These are phyloP conservation scores for Ophiocordyceps camponoti-leonardi DNA, from an alignment of 2,329 filamentous ascomycete genomes.

Conservation along the genomic window DNA sequence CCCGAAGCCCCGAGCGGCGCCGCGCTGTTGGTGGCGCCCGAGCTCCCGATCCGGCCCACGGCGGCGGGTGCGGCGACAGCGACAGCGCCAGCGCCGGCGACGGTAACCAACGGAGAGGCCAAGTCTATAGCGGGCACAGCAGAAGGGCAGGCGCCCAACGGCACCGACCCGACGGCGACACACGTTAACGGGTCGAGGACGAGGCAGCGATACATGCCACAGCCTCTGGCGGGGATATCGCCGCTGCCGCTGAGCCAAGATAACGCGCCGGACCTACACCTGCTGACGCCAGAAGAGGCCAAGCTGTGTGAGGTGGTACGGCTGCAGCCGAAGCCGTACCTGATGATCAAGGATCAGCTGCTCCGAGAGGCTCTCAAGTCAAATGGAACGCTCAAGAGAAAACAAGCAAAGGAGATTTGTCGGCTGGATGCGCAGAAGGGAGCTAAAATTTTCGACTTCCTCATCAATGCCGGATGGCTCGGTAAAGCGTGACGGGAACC, in stretches of 20 bases:
- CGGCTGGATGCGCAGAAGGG: slow-evolving; percentile 72
- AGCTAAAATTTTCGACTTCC: slow-evolving; percentile 81
- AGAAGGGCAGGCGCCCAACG: slow-evolving; percentile 32
- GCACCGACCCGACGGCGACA: slow-evolving; percentile 19
- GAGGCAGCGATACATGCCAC: slow-evolving; percentile 34
- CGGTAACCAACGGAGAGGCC: slow-evolving; percentile 25
- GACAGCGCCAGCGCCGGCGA: slow-evolving; percentile 9
- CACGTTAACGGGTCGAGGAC: slow-evolving; percentile 15
- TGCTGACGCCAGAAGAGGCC: slow-evolving; percentile 68
- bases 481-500: slow-evolving; percentile 47
- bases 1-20: slow-evolving; percentile 60
- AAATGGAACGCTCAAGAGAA: slow-evolving; percentile 82
- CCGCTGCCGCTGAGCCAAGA: slow-evolving; percentile 57
- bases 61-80: slow-evolving; percentile 8
- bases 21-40: slow-evolving; percentile 59
- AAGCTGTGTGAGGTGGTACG: slow-evolving; percentile 74
- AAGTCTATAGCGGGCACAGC: slow-evolving; percentile 23
- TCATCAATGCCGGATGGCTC: slow-evolving; percentile 85
- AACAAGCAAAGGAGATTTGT: slow-evolving; percentile 76
- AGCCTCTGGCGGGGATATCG: slow-evolving; percentile 41
- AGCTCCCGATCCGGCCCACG: slow-evolving; percentile 47
- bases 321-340: slow-evolving; percentile 83
- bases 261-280: slow-evolving; percentile 64
- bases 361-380: slow-evolving; percentile 79
- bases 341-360: slow-evolving; percentile 88